Evolutionary conservation across 1,284 basidiomycete species (phyloP), one percentile per base, ranked within the genome.

Genomic region (Gymnopus androsaceus): DNA sequence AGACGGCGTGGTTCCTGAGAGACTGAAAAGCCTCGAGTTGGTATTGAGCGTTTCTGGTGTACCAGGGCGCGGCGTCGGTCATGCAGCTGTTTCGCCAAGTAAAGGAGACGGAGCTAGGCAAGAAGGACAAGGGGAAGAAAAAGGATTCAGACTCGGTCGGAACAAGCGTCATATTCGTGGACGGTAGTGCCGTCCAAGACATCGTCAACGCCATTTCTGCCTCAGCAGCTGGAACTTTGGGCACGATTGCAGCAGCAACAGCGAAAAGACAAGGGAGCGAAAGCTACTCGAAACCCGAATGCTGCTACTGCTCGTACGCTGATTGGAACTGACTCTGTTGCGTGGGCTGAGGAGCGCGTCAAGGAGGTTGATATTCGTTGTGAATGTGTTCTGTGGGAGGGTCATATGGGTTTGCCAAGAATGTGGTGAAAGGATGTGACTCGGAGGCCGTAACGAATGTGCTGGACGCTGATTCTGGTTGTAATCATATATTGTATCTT

Each of bases 21-120:
- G 77, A 63, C 67, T 90, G 59, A 75, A 72, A 61, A 71, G 73
- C 50, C 64, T 89, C 28, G 86, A 89, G 68, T 59, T 89, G 72
- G 73, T 83, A 59, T 85, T 88, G 54, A 87, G 85, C 67, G 55
- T 47, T 47, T 28, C 28, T 3, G 45, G 45, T 12, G n/a, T 33
- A 11, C 45, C 45, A 5, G 45, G 28, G 45, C n/a, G 34, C n/a
- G 73, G 80, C 37, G 74, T 73, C 55, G 67, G 88, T 23, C 85
- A 85, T 1, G 75, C 78, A 66, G 87, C 88, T 64, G 84, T 89
- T 47, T 69, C 86, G 58, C 70, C 74, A 61, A 89, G 19, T n/a
- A 5, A 27, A 45, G 42, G 42, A 31, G 4, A 45, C 27, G 14
- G 31, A 17, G 19, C 6, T n/a, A 14, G 3, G 2, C 7, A 47